phyloP scores from a whole-genome alignment of 768 basidiomycete genomes.

The Pisolithus tinctorius region DNA sequence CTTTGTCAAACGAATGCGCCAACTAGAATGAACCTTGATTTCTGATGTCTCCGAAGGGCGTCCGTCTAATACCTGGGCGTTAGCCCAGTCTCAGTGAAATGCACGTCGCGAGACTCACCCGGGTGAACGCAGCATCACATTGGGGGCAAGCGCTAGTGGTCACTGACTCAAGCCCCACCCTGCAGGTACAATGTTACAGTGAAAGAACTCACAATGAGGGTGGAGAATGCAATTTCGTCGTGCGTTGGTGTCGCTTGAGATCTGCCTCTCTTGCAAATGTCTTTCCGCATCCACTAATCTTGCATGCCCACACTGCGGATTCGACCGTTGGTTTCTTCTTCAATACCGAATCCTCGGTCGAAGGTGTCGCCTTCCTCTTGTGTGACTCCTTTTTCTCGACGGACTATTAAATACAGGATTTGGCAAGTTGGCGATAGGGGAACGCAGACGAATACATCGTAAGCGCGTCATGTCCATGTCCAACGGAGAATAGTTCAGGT shows the following conservation, averaged over 20 bases:
- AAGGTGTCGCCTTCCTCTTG: slow-evolving; percentile 31
- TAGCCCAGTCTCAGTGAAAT: slow-evolving; percentile 9
- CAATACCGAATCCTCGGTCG: slow-evolving; percentile 35
- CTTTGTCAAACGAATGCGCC: neutral
- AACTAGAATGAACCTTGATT: slow-evolving; percentile 51
- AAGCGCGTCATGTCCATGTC: neutral
- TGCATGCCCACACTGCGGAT: slow-evolving; percentile 68
- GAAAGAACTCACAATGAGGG: slow-evolving; percentile 55
- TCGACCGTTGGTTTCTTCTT: slow-evolving; percentile 40
- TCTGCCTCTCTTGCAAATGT: slow-evolving; percentile 80
- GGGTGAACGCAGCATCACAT: slow-evolving; percentile 74
- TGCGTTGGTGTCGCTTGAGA: slow-evolving; percentile 74
- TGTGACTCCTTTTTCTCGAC: slow-evolving; percentile 38
- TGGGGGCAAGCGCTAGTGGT: slow-evolving; percentile 60
- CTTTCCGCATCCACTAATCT: slow-evolving; percentile 76
- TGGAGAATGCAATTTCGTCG: slow-evolving; percentile 69
- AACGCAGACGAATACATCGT: slow-evolving; percentile 4
- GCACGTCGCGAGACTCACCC: slow-evolving; percentile 41
- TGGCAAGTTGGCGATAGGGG: neutral
- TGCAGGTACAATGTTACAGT: slow-evolving; percentile 7
- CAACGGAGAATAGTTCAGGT: slow-evolving; percentile 9
- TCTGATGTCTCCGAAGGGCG: slow-evolving; percentile 73
- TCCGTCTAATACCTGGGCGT: slow-evolving; percentile 49
- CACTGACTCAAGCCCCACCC: slow-evolving; percentile 10
- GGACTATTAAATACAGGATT: slow-evolving; percentile 15